phyloP scores from a whole-genome alignment of 768 basidiomycete genomes.

The Botryobasidium botryosum region DNA sequence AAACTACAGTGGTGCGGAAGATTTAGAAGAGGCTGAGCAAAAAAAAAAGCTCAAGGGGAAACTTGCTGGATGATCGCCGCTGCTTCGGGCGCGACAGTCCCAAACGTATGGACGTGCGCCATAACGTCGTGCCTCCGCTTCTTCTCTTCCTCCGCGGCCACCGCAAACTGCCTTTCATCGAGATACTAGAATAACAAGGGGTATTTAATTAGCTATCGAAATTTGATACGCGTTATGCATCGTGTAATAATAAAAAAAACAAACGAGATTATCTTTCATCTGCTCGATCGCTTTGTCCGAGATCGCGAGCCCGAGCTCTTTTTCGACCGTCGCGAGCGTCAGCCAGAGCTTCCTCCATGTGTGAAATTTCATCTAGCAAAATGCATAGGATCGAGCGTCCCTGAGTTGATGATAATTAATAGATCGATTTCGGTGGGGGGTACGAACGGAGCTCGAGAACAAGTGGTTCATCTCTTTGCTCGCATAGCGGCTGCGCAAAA shows the following conservation, averaged over 20 bases:
- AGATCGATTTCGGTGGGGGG: too few relatives aligned
- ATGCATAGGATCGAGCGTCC: neutral
- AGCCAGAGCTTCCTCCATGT: slow-evolving; percentile 96
- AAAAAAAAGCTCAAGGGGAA: neutral
- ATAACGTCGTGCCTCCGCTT: slow-evolving; percentile 97
- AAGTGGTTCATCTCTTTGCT: slow-evolving; percentile 97
- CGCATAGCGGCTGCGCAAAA: slow-evolving; percentile 70
- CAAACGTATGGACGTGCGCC: slow-evolving; percentile 99
- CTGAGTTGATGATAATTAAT: neutral
- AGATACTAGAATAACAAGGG: slow-evolving; percentile 46
- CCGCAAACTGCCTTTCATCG: slow-evolving; percentile 76
- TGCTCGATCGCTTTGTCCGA: slow-evolving; percentile 81
- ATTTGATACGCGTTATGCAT: too few relatives aligned
- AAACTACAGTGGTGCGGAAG: slow-evolving; percentile 31
- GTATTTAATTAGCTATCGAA: too few relatives aligned
- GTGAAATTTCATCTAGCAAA: slow-evolving; percentile 67
- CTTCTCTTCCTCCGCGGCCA: slow-evolving; percentile 90
- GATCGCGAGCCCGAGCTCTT: slow-evolving; percentile 84
- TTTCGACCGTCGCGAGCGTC: slow-evolving; percentile 89
- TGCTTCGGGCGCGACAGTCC: slow-evolving; percentile 79
- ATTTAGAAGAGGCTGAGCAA: slow-evolving; percentile 1
- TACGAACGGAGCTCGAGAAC: slow-evolving; percentile 78
- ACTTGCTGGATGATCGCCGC: slow-evolving; percentile 89
- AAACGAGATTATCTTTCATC: slow-evolving; percentile 84
- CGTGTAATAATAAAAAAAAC: too few relatives aligned